These are phyloP conservation scores for Leishmania major DNA, from an alignment of 208 protist species.

Conservation along the genomic window DNA sequence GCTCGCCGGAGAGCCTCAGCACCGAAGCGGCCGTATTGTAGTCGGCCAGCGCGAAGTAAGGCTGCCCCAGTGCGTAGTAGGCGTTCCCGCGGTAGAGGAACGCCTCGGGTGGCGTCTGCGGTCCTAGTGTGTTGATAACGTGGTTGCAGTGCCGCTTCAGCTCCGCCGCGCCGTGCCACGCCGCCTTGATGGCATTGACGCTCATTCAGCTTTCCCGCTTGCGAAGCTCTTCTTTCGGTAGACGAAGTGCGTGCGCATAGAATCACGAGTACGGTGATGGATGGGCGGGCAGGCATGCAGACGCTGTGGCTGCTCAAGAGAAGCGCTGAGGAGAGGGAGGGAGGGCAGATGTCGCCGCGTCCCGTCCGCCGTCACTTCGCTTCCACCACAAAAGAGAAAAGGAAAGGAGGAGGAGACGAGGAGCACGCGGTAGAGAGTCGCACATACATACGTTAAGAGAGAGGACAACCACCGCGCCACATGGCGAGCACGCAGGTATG, in stretches of 20 bases:
- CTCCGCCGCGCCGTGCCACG: slow-evolving; percentile 42
- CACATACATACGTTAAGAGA: background rate
- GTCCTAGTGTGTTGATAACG: slow-evolving; percentile 81
- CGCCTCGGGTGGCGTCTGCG: slow-evolving; percentile 71
- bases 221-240: background rate
- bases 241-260: background rate
- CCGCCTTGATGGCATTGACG: slow-evolving; percentile 13
- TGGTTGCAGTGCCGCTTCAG: slow-evolving; percentile 80
- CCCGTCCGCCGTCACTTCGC: background rate
- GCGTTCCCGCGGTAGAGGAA: slow-evolving; percentile 89
- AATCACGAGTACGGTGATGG: background rate
- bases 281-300: background rate
- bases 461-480: background rate
- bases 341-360: background rate
- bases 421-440: background rate
- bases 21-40: slow-evolving; percentile 77
- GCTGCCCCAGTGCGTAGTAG: slow-evolving; percentile 81
- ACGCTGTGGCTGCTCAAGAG: background rate
- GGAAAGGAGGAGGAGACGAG: background rate
- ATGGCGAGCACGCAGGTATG: background rate
- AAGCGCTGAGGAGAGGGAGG: background rate
- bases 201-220: slow-evolving; percentile 1
- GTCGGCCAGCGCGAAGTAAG: slow-evolving; percentile 87
- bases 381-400: background rate
- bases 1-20: slow-evolving; percentile 55